Base-by-base conservation (phyloP, 768 basidiomycete genomes). In the Vararia minispora region DNA sequence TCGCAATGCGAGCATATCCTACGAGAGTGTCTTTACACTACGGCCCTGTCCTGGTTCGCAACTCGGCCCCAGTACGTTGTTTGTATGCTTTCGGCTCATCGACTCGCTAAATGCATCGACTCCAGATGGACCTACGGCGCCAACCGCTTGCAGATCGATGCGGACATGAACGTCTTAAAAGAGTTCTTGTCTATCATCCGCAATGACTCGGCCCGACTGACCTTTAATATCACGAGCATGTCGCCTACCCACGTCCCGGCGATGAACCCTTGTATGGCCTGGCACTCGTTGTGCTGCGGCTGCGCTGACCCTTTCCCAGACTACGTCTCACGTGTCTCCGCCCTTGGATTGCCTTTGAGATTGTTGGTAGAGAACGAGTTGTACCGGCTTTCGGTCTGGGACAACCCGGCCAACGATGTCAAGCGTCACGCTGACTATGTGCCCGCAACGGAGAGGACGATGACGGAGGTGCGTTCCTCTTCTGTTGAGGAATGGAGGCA, bases 41-140 rank as follows among this genome's bases (percentile, higher is more conserved):
- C 79, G 2, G 90, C 89, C 2, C 87, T 88, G 49, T 72, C 79
- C 3, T 98, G 94, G 95, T 99, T 98, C 60, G 64, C 81, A n/a
- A 73, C 81, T 33, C 72, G 83, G n/a, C 83, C 91, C 7, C 89
- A 90, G 92, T 95, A 57, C 58, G 87, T 51, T 12, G 7, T 11
- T 25, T 12, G 22, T 25, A 30, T 26, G 3, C 23, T 27, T 36
- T 29, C n/a, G 17, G 8, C 5, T 13, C 4, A 23, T 18, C 12
- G 3, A 30, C 3, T 20, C 5, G n/a, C 33, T 22, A 30, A n/a
- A 14, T 43, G 35, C 13, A 32, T 9, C 20, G 9, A 9, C 21
- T 12, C 1, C 50, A 97, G 92, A 50, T 98, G 94, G 92, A 82
- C 92, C 4, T 95, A 79, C 55, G 95, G 94, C n/a, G 84, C 87